Conservation (phyloP, 805 yeast genomes). For the Candida succiphila region DNA sequence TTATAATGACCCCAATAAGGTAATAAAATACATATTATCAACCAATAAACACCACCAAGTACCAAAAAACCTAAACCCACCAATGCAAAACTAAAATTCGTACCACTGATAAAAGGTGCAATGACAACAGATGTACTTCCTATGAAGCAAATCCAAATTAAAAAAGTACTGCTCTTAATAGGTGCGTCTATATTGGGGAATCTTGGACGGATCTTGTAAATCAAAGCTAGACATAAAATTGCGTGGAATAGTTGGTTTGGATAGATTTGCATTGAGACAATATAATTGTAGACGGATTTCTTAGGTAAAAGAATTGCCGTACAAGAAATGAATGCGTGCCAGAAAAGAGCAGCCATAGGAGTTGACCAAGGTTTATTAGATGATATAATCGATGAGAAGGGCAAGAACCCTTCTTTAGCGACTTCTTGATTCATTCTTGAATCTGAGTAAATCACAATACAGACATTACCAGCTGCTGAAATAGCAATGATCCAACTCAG, state of each 20-base stretch:
- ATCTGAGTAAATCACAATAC: slow-evolving; percentile 36
- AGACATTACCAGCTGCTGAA: slow-evolving; percentile 39
- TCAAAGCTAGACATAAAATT: slow-evolving; percentile 13
- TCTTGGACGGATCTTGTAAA: slow-evolving; percentile 11
- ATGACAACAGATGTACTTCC: slow-evolving; percentile 36
- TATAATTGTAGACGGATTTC: slow-evolving; percentile 24
- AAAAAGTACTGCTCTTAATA: slow-evolving; percentile 13
- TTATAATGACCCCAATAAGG: slow-evolving; percentile 9
- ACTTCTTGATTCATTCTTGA: slow-evolving; percentile 38
- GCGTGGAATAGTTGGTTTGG: slow-evolving; percentile 32
- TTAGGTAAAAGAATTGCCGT: slow-evolving; percentile 11
- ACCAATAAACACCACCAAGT: slow-evolving; percentile 15
- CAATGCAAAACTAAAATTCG: slow-evolving; percentile 13
- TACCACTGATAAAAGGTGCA: slow-evolving; percentile 33
- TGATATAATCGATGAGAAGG: slow-evolving; percentile 31
- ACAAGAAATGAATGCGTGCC: slow-evolving; percentile 13
- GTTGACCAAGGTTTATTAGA: slow-evolving; percentile 38
- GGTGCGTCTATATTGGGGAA: slow-evolving; percentile 16
- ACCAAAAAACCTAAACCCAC: slow-evolving; percentile 10
- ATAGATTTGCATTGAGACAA: slow-evolving; percentile 36
- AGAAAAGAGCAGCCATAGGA: slow-evolving; percentile 29
- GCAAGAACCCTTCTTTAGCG: slow-evolving; percentile 37
- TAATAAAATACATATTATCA: slow-evolving; percentile 5
- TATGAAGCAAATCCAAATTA: slow-evolving; percentile 29
- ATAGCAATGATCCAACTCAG: slow-evolving; percentile 34